Percentiles rank a stretch among this genome's conserved stretches.
These are phyloP conservation scores for Populus deltoides DNA, from an alignment of 345 rosid genomes.

Conservation along the genomic window DNA sequence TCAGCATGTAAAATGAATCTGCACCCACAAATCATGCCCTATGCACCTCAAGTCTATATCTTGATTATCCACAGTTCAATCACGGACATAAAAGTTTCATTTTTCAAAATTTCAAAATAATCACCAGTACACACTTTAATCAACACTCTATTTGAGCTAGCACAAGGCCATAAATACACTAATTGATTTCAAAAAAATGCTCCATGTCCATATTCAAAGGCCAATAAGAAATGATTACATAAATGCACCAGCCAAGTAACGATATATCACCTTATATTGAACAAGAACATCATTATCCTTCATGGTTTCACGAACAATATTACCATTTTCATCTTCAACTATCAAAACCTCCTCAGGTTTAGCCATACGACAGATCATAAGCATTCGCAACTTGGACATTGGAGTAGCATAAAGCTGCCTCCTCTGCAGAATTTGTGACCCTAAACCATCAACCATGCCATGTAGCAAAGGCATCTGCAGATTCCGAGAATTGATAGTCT, in stretches of 20 bases:
- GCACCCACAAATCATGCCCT: background rate
- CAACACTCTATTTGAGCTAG: background rate
- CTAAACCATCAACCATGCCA: conserved; percentile 81
- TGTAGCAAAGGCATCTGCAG: conserved; percentile 68
- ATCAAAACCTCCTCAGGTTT: conserved; percentile 98
- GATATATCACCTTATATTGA: conserved; percentile 75
- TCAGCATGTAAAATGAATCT: background rate
- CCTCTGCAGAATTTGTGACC: conserved; percentile 71
- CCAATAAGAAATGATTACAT: background rate
- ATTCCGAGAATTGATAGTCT: conserved; percentile 16
- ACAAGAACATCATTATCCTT: conserved; percentile 99
- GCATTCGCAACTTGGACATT: conserved; percentile 86
- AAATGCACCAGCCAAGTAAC: background rate
- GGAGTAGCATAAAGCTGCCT: conserved; percentile 85
- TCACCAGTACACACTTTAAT: background rate
- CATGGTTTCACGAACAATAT: conserved; percentile 97
- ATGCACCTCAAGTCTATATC: background rate
- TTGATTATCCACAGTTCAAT: background rate
- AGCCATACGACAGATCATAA: conserved; percentile 98
- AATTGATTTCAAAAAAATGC: background rate
- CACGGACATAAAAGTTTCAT: background rate
- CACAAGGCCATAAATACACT: background rate
- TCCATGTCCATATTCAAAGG: background rate
- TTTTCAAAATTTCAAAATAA: background rate
- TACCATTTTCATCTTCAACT: conserved; percentile 99